Percentiles rank a stretch among this genome's conserved stretches.
Conservation (phyloP, 2,329 filamentous ascomycete genomes). For the Apiospora aurea region DNA sequence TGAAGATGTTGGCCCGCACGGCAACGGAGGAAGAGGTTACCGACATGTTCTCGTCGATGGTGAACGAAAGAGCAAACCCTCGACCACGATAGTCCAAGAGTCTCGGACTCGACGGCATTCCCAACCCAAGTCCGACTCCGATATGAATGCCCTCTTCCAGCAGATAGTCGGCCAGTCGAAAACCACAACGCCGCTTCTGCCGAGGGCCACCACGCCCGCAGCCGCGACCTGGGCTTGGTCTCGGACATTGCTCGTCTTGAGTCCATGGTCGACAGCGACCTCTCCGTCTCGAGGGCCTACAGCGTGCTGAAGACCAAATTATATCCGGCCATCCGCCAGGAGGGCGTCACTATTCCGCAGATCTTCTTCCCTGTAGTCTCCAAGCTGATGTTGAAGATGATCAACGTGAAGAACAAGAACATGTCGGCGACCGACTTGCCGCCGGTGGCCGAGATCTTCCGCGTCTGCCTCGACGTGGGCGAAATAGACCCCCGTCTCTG, state of each 20-base stretch:
- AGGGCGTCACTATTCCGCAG: conserved; percentile 37
- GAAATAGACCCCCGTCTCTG: conserved; percentile 44
- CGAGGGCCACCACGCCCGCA: background rate
- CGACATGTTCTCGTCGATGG: background rate
- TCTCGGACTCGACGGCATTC: background rate
- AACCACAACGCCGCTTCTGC: conserved; percentile 26
- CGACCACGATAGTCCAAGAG: background rate
- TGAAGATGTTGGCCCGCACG: background rate
- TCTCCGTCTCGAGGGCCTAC: conserved; percentile 36
- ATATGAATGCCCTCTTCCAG: conserved; percentile 39
- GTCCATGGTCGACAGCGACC: conserved; percentile 42
- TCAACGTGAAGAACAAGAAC: conserved; percentile 39
- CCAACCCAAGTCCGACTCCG: background rate
- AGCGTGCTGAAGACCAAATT: conserved; percentile 37
- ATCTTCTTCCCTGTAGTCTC: conserved; percentile 41
- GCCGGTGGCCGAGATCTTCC: conserved; percentile 47
- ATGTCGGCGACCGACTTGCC: conserved; percentile 43
- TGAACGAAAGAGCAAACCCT: background rate
- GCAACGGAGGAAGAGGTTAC: background rate
- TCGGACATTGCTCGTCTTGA: conserved; percentile 37
- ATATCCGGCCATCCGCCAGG: conserved; percentile 39
- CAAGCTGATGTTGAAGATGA: conserved; percentile 42
- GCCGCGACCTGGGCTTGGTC: conserved; percentile 33
- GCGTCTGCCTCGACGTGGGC: conserved; percentile 44
- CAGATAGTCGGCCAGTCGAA: conserved; percentile 33